Conservation (phyloP, 2,329 filamentous ascomycete species). For the Albophoma yamanashiensis region DNA sequence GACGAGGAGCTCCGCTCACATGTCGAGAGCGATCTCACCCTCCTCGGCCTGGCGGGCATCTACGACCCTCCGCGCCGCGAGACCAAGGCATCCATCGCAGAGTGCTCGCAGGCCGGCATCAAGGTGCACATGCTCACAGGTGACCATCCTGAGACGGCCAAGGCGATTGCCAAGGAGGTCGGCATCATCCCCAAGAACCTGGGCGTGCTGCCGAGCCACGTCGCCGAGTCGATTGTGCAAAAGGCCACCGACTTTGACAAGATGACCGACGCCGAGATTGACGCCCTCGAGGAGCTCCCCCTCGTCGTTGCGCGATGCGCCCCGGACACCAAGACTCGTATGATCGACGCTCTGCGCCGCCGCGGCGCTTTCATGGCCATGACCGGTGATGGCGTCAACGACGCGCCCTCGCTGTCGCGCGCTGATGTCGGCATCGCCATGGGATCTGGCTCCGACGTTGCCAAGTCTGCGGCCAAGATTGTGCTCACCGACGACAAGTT, state of each 20-base stretch:
- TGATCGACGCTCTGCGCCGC: constrained; percentile 80
- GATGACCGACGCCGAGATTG: constrained; percentile 64
- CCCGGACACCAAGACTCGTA: constrained; percentile 77
- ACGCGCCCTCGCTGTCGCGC: constrained; percentile 68
- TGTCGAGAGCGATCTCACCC: constrained; percentile 58
- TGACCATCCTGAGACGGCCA: constrained; percentile 69
- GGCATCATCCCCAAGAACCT: constrained; percentile 62
- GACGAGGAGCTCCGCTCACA: constrained; percentile 41
- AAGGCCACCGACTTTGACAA: constrained; percentile 72
- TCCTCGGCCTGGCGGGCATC: constrained; percentile 75
- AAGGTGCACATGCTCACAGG: constrained; percentile 78
- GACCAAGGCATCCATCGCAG: constrained; percentile 59
- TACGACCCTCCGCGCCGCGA: constrained; percentile 80
- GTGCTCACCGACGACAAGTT: constrained; percentile 85
- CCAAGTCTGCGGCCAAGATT: constrained; percentile 72
- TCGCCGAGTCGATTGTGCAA: constrained; percentile 61
- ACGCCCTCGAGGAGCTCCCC: constrained; percentile 62
- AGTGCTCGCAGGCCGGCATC: constrained; percentile 65
- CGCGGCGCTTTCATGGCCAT: constrained; percentile 70
- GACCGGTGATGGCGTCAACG: constrained; percentile 84
- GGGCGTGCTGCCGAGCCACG: constrained; percentile 44
- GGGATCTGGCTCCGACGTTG: constrained; percentile 80
- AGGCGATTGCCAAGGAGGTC: constrained; percentile 68
- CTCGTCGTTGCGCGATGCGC: constrained; percentile 77
- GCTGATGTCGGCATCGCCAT: constrained; percentile 85